Percentiles rank a stretch among this genome's conserved stretches.
These are phyloP conservation scores for Globisporangium solare DNA, from an alignment of 352 stramenopile species.

Conservation along the genomic window DNA sequence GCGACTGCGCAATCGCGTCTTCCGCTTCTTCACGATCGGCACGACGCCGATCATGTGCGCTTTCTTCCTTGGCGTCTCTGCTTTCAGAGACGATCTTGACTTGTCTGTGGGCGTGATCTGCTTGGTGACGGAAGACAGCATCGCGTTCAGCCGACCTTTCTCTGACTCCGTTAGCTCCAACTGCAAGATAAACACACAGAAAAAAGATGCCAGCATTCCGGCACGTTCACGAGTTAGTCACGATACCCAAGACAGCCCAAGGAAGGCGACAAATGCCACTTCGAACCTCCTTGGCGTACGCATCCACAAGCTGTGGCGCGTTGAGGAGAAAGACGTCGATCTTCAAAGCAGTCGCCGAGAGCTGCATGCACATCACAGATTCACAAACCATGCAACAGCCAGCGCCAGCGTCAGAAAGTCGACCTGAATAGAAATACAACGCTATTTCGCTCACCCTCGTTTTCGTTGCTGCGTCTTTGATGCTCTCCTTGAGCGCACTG, in stretches of 20 bases:
- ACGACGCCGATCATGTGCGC: slow-evolving; percentile 45
- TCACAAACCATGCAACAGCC: slow-evolving; percentile 5
- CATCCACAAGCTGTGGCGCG: slow-evolving; percentile 32
- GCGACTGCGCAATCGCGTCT: slow-evolving; percentile 51
- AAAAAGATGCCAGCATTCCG: neutral
- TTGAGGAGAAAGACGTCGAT: slow-evolving; percentile 65
- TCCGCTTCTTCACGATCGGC: slow-evolving; percentile 49
- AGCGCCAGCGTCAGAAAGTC: neutral
- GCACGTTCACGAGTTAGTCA: too few relatives aligned
- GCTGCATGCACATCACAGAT: slow-evolving; percentile 17
- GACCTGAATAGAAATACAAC: neutral
- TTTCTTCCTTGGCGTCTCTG: slow-evolving; percentile 18
- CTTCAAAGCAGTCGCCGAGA: slow-evolving; percentile 52
- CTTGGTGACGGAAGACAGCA: slow-evolving; percentile 37
- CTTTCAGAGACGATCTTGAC: neutral
- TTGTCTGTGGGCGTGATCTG: slow-evolving; percentile 21
- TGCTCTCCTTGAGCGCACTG: slow-evolving; percentile 33
- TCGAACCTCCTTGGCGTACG: slow-evolving; percentile 37
- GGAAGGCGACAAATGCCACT: neutral
- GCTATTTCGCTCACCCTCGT: slow-evolving; percentile 23
- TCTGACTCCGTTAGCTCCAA: slow-evolving; percentile 17
- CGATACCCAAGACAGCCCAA: too few relatives aligned
- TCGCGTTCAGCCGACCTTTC: slow-evolving; percentile 22
- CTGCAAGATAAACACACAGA: slow-evolving; percentile 15
- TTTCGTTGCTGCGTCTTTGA: slow-evolving; percentile 34